Evolutionary conservation across 257 asterid genomes (phyloP), one percentile per base, ranked within the genome.

Genomic region (Ajuga chamaepitys): DNA sequence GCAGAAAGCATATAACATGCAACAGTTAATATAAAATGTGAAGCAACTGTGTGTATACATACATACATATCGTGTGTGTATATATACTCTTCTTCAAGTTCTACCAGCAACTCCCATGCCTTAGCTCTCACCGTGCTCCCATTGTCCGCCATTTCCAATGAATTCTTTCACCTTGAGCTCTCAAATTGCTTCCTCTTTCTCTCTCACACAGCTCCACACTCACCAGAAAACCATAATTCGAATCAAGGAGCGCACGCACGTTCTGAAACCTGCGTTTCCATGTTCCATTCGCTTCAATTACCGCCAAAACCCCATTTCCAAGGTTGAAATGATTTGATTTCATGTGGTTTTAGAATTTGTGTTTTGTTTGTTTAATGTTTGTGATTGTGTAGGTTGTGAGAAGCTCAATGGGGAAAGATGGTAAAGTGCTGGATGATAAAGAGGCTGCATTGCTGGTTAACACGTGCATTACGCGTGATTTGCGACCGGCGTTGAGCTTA

Each of bases 381-480:
- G 44, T 51, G 73, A 62, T 76, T 22, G 45, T 57, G 64, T 40
- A 91, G 98, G 88, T 79, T 20, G 77, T 78, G 81, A 71, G 81
- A 24, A 75, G 82, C 81, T 81, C 88, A 37, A 65, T 58, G 74
- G 78, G 64, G 17, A 82, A 68, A 68, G 81, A 68, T 30, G 37
- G 4, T 6, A 62, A 54, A 54, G 78, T 38, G 2, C 55, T 93
- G 82, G 95, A 83, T 68, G 75, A 71, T 74, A 74, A 77, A 74
- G 90, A 88, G 64, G 99, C 97, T 54, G 86, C 95, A 79, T 77
- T 88, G 80, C 70, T 94, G 80, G 89, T 88, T 30, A 86, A 86
- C 16, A 85, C 88, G 38, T 89, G 96, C 81, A 80, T 94, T 76
- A 89, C 91, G 45, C 86, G 82, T 37, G 86, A 77, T 70, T 66